phyloP scores from a whole-genome alignment of 2,329 filamentous ascomycete species.

The Elsinoe australis region DNA sequence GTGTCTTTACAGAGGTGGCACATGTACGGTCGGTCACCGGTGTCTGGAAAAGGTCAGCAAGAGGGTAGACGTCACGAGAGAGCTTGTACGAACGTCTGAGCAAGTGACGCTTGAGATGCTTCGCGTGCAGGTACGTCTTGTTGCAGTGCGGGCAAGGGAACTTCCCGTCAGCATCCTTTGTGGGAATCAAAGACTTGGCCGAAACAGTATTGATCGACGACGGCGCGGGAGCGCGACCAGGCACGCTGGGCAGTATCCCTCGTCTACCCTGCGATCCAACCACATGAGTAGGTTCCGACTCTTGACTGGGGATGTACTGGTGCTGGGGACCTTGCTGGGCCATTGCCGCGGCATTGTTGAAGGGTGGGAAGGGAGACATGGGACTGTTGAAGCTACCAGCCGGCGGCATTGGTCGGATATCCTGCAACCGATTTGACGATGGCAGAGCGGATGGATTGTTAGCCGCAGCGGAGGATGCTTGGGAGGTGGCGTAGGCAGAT shows the following conservation, averaged over 20 bases:
- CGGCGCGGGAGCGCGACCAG: constrained; percentile 72
- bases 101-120: constrained; percentile 94
- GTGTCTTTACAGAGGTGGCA: constrained; percentile 97
- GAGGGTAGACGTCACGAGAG: too few relatives aligned
- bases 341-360: constrained; percentile 24
- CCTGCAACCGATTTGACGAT: constrained; percentile 30
- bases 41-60: constrained; percentile 60
- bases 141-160: constrained; percentile 97
- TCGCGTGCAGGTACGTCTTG: constrained; percentile 94
- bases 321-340: constrained; percentile 28
- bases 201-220: constrained; percentile 57
- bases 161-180: constrained; percentile 95
- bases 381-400: constrained; percentile 30
- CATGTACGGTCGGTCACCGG: constrained; percentile 95
- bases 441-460: constrained; percentile 18
- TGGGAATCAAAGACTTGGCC: constrained; percentile 73
- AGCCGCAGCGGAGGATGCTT: constrained; percentile 27
- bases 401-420: constrained; percentile 35
- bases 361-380: constrained; percentile 32
- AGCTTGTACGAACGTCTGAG: constrained; percentile 69
- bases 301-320: constrained; percentile 33
- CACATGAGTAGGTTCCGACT: constrained; percentile 70
- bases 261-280: constrained; percentile 90
- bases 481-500: constrained; percentile 23
- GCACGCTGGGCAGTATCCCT: constrained; percentile 84